Conservation (phyloP, 1,139 yeast species). For the Debaryomyces coudertii region DNA sequence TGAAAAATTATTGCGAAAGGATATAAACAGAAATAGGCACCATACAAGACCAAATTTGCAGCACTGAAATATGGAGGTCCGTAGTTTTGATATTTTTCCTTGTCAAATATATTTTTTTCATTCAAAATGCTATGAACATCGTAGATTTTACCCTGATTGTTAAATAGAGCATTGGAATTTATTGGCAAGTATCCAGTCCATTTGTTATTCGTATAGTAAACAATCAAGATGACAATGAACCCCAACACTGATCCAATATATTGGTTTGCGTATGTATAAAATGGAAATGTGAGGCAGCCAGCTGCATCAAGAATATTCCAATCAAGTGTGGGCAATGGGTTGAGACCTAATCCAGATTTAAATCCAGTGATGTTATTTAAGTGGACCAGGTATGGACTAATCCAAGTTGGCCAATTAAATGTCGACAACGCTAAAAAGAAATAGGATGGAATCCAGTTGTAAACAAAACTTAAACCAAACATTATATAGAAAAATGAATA, state of each 20-base stretch:
- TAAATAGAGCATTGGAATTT: constrained; percentile 40
- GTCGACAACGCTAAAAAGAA: constrained; percentile 46
- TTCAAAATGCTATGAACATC: constrained; percentile 38
- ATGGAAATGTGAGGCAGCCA: constrained; percentile 47
- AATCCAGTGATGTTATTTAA: constrained; percentile 44
- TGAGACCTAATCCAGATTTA: constrained; percentile 43
- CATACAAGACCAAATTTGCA: constrained; percentile 45
- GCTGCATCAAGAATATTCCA: constrained; percentile 47
- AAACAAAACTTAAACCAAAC: constrained; percentile 36
- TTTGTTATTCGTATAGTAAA: constrained; percentile 42
- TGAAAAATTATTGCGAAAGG: constrained; percentile 48
- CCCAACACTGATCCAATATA: constrained; percentile 40
- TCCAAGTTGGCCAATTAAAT: constrained; percentile 55
- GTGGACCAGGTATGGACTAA: constrained; percentile 43
- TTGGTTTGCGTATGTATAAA: constrained; percentile 41
- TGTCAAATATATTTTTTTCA: constrained; percentile 34
- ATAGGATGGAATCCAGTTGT: constrained; percentile 48
- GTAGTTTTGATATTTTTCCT: constrained; percentile 31
- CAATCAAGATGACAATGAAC: constrained; percentile 31
- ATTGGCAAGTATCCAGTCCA: constrained; percentile 47
- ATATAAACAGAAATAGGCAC: constrained; percentile 45
- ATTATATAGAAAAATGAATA: constrained; percentile 43
- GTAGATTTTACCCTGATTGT: constrained; percentile 38
- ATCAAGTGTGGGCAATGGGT: constrained; percentile 49
- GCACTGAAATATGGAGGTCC: constrained; percentile 52